Conservation (phyloP, 106 monocot genomes). For the Phalaenopsis equestris region DNA sequence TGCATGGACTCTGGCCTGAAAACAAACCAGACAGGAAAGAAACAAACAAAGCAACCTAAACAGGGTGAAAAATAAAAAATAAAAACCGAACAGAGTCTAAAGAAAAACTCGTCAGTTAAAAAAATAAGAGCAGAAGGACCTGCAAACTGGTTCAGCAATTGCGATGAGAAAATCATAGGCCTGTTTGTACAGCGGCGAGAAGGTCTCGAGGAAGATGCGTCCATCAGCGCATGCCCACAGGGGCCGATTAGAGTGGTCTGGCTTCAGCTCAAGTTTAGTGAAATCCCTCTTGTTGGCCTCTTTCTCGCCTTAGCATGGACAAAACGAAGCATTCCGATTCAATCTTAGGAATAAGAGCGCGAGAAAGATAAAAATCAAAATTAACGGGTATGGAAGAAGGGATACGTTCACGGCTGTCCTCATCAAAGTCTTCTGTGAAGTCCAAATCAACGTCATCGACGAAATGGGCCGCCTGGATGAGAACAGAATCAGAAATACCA, state of each 20-base stretch:
- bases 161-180: slow-evolving; percentile 98
- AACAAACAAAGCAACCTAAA: neutral
- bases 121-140: slow-evolving; percentile 22
- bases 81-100: neutral
- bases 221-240: slow-evolving; percentile 99
- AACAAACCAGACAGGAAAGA: neutral
- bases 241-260: slow-evolving; percentile 70
- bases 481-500: neutral
- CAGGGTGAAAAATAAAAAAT: neutral
- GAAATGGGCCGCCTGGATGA: slow-evolving; percentile 2
- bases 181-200: slow-evolving; percentile 94
- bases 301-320: slow-evolving; percentile 18
- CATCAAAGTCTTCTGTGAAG: slow-evolving; percentile 63
- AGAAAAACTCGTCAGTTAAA: neutral
- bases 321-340: slow-evolving; percentile 5
- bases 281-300: slow-evolving; percentile 79
- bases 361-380: neutral
- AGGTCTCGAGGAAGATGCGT: slow-evolving; percentile 90
- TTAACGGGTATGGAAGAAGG: neutral
- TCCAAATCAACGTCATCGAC: slow-evolving; percentile 42
- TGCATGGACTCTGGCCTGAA: slow-evolving; percentile 93
- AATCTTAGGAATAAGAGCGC: neutral
- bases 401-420: slow-evolving; percentile 49
- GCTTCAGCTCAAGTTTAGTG: slow-evolving; percentile 85
- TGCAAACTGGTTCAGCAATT: slow-evolving; percentile 93